phyloP scores from a whole-genome alignment of 768 basidiomycete genomes.

The Leccinum pellstonianum region DNA sequence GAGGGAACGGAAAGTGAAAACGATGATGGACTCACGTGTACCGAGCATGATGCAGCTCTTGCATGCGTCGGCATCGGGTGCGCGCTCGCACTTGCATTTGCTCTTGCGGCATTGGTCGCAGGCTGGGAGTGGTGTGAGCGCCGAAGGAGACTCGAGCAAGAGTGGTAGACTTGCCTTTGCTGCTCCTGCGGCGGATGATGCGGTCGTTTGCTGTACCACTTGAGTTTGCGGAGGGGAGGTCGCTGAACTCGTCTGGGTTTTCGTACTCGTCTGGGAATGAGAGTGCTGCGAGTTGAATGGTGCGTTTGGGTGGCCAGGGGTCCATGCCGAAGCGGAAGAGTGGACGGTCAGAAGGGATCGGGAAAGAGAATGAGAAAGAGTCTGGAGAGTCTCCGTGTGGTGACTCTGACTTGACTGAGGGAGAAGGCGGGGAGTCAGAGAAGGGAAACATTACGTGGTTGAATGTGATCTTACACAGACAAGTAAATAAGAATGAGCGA shows the following conservation, averaged over 20 bases:
- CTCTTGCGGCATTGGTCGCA: slow-evolving; percentile 90
- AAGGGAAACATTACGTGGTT: not conserved
- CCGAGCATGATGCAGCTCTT: slow-evolving; percentile 73
- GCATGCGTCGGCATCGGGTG: slow-evolving; percentile 60
- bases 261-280: slow-evolving; percentile 65
- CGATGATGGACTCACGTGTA: slow-evolving; percentile 50
- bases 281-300: slow-evolving; percentile 31
- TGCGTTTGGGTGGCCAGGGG: slow-evolving; percentile 25
- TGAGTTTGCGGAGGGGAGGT: slow-evolving; percentile 34
- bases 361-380: slow-evolving; percentile 28
- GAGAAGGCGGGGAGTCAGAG: slow-evolving; percentile 2
- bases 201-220: slow-evolving; percentile 39
- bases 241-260: slow-evolving; percentile 53
- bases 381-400: slow-evolving; percentile 17
- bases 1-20: slow-evolving; percentile 5
- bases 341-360: not conserved
- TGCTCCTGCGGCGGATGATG: slow-evolving; percentile 66
- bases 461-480: not conserved
- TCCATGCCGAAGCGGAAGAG: slow-evolving; percentile 33
- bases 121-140: slow-evolving; percentile 39
- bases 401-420: slow-evolving; percentile 32
- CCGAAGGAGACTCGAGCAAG: not conserved
- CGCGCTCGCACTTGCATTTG: slow-evolving; percentile 86
- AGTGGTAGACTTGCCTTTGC: slow-evolving; percentile 54
- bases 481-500: not conserved